phyloP scores from a whole-genome alignment of 208 protist genomes.

The Trypanosoma avium region DNA sequence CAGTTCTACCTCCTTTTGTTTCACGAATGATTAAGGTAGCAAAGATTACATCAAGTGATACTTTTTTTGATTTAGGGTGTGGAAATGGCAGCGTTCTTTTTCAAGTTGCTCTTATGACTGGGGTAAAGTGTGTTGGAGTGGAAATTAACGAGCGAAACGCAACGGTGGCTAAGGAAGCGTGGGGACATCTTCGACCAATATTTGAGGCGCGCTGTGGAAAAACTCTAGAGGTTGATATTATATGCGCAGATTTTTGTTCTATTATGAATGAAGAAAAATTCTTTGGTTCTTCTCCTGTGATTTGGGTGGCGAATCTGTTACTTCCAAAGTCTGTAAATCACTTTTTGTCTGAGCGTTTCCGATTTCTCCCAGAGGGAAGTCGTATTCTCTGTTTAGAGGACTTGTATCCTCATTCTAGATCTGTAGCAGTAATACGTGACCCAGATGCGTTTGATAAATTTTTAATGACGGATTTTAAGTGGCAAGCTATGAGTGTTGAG shows the following conservation, averaged over 20 bases:
- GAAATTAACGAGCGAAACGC: conserved; percentile 77
- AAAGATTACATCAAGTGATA: conserved; percentile 34
- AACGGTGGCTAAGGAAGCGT: conserved; percentile 51
- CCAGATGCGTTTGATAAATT: conserved; percentile 77
- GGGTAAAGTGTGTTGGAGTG: conserved; percentile 71
- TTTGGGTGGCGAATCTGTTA: conserved; percentile 81
- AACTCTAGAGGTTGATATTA: conserved; percentile 54
- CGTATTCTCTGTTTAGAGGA: conserved; percentile 82
- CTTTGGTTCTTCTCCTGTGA: conserved; percentile 42
- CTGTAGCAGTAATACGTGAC: conserved; percentile 55
- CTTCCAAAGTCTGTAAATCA: conserved; percentile 70
- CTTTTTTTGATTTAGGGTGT: conserved; percentile 83
- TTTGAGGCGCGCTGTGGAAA: conserved; percentile 46
- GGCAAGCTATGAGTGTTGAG: conserved; percentile 72
- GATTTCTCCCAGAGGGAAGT: conserved; percentile 42
- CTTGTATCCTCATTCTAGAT: conserved; percentile 71
- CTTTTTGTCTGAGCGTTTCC: conserved; percentile 70
- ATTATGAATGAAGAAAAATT: conserved; percentile 34
- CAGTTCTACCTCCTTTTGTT: conserved; percentile 79
- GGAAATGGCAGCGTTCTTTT: conserved; percentile 89
- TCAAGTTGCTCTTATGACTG: conserved; percentile 75
- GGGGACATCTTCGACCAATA: conserved; percentile 41
- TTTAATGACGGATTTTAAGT: conserved; percentile 68
- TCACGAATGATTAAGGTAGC: conserved; percentile 52
- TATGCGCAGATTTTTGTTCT: conserved; percentile 69